Percentiles rank a stretch among this genome's conserved stretches.
Conservation (phyloP, 805 yeast genomes). For the Candida taoyuanica region DNA sequence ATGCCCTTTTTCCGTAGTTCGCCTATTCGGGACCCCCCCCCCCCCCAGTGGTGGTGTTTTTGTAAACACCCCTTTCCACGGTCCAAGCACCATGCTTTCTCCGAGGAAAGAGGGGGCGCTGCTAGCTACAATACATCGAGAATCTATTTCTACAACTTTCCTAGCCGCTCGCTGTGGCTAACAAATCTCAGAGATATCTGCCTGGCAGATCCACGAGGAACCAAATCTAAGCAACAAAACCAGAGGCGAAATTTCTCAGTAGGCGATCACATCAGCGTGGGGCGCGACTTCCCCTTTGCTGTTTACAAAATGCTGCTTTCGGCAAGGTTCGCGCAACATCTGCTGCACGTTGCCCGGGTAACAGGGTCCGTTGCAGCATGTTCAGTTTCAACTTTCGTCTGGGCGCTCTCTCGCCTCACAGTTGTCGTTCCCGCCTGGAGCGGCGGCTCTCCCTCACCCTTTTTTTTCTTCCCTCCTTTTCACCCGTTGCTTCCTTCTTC, state of each 20-base stretch:
- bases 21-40: not conserved
- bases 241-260: too few species aligned
- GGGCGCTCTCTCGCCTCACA: not conserved
- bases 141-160: too few species aligned
- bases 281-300: too few species aligned
- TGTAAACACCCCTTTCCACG: not conserved
- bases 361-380: not conserved
- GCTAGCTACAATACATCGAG: too few species aligned
- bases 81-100: not conserved
- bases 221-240: too few species aligned
- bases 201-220: not conserved
- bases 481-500: conserved; percentile 1
- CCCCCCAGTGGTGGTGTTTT: not conserved
- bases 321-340: not conserved
- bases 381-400: not conserved
- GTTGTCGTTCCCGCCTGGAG: not conserved
- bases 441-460: not conserved
- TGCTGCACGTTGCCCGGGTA: not conserved
- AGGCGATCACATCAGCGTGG: too few species aligned
- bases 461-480: conserved; percentile 3
- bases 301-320: not conserved
- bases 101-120: too few species aligned
- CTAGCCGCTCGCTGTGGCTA: too few species aligned
- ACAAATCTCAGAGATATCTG: not conserved
- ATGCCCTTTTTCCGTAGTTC: not conserved